These are phyloP conservation scores for Aspergillus calidoustus DNA, from an alignment of 2,329 filamentous ascomycete species.

Conservation along the genomic window DNA sequence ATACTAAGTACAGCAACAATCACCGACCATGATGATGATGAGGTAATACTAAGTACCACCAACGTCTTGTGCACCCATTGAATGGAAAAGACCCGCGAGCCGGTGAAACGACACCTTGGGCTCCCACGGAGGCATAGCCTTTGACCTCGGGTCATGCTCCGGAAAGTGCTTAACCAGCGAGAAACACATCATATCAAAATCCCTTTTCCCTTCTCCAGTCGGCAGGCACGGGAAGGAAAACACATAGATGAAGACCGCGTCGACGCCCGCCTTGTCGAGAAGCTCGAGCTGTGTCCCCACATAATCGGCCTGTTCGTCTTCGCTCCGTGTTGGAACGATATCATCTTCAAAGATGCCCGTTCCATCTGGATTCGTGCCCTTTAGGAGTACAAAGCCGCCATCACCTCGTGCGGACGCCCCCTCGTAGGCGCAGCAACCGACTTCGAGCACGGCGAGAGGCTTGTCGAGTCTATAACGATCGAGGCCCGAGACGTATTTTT, in stretches of 20 bases:
- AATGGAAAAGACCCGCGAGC: constrained; percentile 7
- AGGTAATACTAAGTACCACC: no score
- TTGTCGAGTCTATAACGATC: constrained; percentile 10
- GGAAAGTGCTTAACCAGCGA: constrained; percentile 22
- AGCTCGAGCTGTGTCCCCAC: constrained; percentile 19
- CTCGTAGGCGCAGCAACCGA: constrained; percentile 24
- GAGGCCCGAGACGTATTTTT: constrained; percentile 21
- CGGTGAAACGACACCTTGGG: constrained; percentile 21
- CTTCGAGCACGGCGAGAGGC: constrained; percentile 22
- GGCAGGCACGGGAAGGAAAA: constrained; percentile 23
- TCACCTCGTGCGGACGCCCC: constrained; percentile 19
- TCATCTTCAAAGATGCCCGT: constrained; percentile 20
- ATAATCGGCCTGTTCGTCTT: constrained; percentile 22
- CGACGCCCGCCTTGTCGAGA: constrained; percentile 10
- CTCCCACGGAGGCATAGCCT: constrained; percentile 19
- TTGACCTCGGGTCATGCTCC: constrained; percentile 6
- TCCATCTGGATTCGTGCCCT: constrained; percentile 21
- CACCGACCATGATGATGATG: no score
- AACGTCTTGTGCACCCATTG: neutral
- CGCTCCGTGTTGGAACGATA: constrained; percentile 21
- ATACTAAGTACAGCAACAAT: no score
- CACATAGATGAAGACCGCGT: constrained; percentile 20
- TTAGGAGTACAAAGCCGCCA: constrained; percentile 20
- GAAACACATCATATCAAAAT: constrained; percentile 24
- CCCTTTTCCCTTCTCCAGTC: constrained; percentile 8